These are phyloP conservation scores for Tinospora cordifolia DNA, from an alignment of 164 flowering plant species.

Conservation along the genomic window DNA sequence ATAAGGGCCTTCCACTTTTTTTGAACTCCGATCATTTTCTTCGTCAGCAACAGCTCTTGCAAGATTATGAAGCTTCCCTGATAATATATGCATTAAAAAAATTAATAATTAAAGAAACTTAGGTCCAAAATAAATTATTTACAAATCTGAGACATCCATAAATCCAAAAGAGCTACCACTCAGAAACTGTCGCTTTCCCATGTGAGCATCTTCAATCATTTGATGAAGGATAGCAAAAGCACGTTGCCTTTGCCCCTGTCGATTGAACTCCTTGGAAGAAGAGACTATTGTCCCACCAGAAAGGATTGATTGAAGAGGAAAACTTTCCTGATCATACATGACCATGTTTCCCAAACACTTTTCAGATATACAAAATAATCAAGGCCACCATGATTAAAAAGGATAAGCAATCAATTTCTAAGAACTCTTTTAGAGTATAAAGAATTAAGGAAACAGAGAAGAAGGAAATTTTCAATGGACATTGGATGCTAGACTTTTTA, in stretches of 20 bases:
- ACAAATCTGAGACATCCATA: background rate
- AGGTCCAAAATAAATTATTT: background rate
- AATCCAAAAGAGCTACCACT: constrained; percentile 49
- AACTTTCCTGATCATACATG: constrained; percentile 49
- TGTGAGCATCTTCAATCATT: constrained; percentile 99
- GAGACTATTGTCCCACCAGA: constrained; percentile 47
- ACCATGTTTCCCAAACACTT: background rate
- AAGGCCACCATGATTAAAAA: background rate
- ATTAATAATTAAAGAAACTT: constrained; percentile 2
- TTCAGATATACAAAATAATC: background rate
- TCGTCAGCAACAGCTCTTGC: constrained; percentile 97
- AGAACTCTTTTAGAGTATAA: background rate
- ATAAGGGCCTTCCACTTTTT: constrained; percentile 44
- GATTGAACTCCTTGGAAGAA: constrained; percentile 46
- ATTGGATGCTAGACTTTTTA: background rate
- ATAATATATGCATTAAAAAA: constrained; percentile 15
- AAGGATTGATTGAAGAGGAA: constrained; percentile 58
- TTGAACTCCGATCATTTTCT: constrained; percentile 45
- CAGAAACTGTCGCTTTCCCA: constrained; percentile 90
- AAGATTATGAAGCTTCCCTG: constrained; percentile 97
- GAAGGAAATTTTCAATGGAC: background rate
- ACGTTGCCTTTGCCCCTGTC: constrained; percentile 87
- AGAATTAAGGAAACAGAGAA: background rate
- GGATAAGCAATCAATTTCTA: background rate
- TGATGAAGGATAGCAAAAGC: constrained; percentile 89